phyloP scores from a whole-genome alignment of 2,329 filamentous ascomycete species.

The Eurotiales sp. region DNA sequence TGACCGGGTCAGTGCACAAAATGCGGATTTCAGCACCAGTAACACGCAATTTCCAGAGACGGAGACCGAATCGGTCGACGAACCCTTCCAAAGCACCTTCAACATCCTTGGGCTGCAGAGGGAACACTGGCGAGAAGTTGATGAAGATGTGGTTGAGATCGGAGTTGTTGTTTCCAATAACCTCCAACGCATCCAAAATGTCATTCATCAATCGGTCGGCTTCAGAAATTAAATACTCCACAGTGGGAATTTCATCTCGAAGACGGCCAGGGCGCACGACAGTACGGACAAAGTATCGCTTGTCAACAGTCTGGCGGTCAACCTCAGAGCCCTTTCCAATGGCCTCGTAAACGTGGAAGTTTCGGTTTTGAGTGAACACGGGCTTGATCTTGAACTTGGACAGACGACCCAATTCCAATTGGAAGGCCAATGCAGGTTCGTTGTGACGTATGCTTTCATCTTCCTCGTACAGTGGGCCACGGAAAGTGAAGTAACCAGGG shows the following conservation, averaged over 20 bases:
- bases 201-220: constrained; percentile 95
- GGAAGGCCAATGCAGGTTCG: constrained; percentile 95
- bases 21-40: constrained; percentile 98
- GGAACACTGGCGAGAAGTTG: constrained; percentile 98
- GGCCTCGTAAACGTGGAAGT: constrained; percentile 98
- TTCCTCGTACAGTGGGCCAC: constrained; percentile 82
- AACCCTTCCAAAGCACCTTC: constrained; percentile 92
- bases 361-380: constrained; percentile 98
- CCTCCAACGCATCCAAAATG: constrained; percentile 94
- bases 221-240: constrained; percentile 96
- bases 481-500: constrained; percentile 97
- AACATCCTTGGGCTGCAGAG: constrained; percentile 81
- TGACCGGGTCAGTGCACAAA: constrained; percentile 86
- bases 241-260: constrained; percentile 95
- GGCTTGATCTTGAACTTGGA: constrained; percentile 98
- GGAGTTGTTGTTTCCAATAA: constrained; percentile 98
- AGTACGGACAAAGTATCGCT: constrained; percentile 96
- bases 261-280: constrained; percentile 92
- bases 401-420: constrained; percentile 89
- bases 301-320: constrained; percentile 59
- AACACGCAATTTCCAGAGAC: constrained; percentile 93
- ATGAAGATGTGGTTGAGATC: constrained; percentile 99
- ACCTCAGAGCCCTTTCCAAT: constrained; percentile 91
- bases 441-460: constrained; percentile 95
- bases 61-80: constrained; percentile 91